Conservation (phyloP, 2,329 filamentous ascomycete species). For the Monosporascus sp. region DNA sequence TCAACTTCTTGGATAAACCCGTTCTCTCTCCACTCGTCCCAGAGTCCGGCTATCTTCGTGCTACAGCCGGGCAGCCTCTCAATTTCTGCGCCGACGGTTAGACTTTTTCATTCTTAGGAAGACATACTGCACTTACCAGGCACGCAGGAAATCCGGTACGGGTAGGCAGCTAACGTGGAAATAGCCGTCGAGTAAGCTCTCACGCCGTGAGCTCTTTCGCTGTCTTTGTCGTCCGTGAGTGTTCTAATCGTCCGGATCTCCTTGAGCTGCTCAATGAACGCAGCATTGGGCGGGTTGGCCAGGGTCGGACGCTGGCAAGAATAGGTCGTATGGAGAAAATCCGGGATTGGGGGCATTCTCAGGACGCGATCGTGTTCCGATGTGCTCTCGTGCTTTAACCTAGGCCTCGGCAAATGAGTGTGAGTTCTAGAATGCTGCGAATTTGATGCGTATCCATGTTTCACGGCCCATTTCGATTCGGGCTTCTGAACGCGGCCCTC, state of each 20-base stretch:
- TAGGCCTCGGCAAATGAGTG: slow-evolving; percentile 28
- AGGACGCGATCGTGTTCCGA: slow-evolving; percentile 64
- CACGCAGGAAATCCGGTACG: slow-evolving; percentile 39
- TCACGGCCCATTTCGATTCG: slow-evolving; percentile 5
- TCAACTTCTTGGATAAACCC: slow-evolving; percentile 59
- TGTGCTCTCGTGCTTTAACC: slow-evolving; percentile 63
- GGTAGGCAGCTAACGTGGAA: slow-evolving; percentile 77
- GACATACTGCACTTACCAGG: slow-evolving; percentile 32
- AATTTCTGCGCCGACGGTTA: slow-evolving; percentile 33
- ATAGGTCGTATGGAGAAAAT: slow-evolving; percentile 61
- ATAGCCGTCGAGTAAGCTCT: slow-evolving; percentile 86
- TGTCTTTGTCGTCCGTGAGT: slow-evolving; percentile 70
- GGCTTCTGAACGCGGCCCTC: slow-evolving; percentile 8
- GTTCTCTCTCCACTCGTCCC: slow-evolving; percentile 62
- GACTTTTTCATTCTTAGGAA: slow-evolving; percentile 18
- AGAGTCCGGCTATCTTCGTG: slow-evolving; percentile 71
- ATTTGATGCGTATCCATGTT: slow-evolving; percentile 2
- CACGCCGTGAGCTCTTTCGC: slow-evolving; percentile 72
- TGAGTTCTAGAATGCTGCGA: slow-evolving; percentile 13
- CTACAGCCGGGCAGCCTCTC: slow-evolving; percentile 71
- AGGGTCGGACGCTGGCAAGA: slow-evolving; percentile 78
- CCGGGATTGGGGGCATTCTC: slow-evolving; percentile 59
- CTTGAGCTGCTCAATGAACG: slow-evolving; percentile 68
- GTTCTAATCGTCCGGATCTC: slow-evolving; percentile 68
- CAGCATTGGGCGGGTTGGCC: slow-evolving; percentile 62